These are phyloP conservation scores for Spongispora temasekensis DNA, from an alignment of 1,284 basidiomycete species.

Conservation along the genomic window DNA sequence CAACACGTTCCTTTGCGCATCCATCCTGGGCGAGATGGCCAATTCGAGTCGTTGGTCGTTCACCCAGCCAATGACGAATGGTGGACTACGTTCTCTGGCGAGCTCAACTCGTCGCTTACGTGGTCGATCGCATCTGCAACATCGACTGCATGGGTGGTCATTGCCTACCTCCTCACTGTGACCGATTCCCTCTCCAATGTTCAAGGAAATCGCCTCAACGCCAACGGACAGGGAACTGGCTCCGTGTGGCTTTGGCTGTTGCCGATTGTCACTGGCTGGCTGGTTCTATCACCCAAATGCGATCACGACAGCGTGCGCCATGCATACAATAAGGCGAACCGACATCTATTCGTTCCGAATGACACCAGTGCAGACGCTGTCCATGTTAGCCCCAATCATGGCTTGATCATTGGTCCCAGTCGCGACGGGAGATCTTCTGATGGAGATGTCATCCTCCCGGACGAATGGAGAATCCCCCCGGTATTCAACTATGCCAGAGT, in stretches of 20 bases:
- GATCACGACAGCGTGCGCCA: slow-evolving; percentile 34
- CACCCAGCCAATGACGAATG: slow-evolving; percentile 36
- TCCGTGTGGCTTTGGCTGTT: slow-evolving; percentile 46
- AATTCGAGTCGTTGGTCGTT: slow-evolving; percentile 33
- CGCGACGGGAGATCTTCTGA: slow-evolving; percentile 3
- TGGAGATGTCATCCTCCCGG: slow-evolving; percentile 12
- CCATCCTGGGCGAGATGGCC: slow-evolving; percentile 19
- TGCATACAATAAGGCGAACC: slow-evolving; percentile 38
- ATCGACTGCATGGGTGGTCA: slow-evolving; percentile 43
- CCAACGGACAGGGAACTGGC: slow-evolving; percentile 40
- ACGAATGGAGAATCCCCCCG: slow-evolving; percentile 27
- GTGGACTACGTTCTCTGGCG: slow-evolving; percentile 28
- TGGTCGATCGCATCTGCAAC: slow-evolving; percentile 44
- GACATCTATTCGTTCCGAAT: slow-evolving; percentile 8
- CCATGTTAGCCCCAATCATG: slow-evolving; percentile 13
- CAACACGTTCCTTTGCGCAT: slow-evolving; percentile 37
- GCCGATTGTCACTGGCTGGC: slow-evolving; percentile 43
- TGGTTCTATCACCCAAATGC: slow-evolving; percentile 44
- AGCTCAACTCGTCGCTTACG: slow-evolving; percentile 30
- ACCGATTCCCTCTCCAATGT: slow-evolving; percentile 39
- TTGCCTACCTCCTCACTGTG: slow-evolving; percentile 46
- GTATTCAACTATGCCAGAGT: slow-evolving; percentile 36
- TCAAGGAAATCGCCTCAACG: slow-evolving; percentile 18
- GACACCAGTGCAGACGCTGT: neutral
- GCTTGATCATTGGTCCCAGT: slow-evolving; percentile 21